Base-by-base conservation (phyloP, 768 basidiomycete species). In the Boletus insuetus region DNA sequence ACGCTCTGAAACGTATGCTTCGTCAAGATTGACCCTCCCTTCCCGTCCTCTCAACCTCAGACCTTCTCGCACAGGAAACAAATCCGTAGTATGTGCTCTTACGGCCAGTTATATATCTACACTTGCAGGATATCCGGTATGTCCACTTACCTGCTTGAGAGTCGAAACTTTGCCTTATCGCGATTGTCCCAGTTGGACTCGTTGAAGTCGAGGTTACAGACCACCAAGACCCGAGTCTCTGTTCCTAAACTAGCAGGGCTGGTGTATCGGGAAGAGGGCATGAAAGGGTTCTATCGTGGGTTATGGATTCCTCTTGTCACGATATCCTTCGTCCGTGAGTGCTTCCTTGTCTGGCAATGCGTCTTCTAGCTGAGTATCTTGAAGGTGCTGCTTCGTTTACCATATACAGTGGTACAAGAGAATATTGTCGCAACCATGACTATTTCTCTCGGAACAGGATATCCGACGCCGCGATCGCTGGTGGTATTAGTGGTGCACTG, bases 291-390 rank as follows among this genome's bases (percentile, higher is more conserved):
- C 74, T 96, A 91, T 72, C 82, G 94, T 53, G 92, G 92, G 54
- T 67, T 94, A 48, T 91, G 90, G 84, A 90, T 98, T 63, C 95
- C 96, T 45, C 82, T 98, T 52, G 79, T 94, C 73, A 96, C 94
- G 10, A 98, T 98, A 63, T 94, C 94, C 6, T 93, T 96, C 69
- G 94, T 98, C 71, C 92, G 96, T 86, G 70, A 75, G 91, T 91
- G 45, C 20, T 37, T 49, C 53, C 49, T 46, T 43, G 26, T 53
- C 49, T n/a, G 8, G 22, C 6, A 22, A 38, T 35, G n/a, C 56
- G 22, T 53, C 31, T 22, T 39, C 47, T 52, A 51, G 48, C 48
- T 58, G 34, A 57, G 40, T 3, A 38, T 54, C 38, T 19, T 58
- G 26, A 60, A 94, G 90, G 91, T 59, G 92, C 94, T 31, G 87